Evolutionary conservation across 768 basidiomycete genomes (phyloP).

Genomic region (Hypholoma sublateritium): DNA sequence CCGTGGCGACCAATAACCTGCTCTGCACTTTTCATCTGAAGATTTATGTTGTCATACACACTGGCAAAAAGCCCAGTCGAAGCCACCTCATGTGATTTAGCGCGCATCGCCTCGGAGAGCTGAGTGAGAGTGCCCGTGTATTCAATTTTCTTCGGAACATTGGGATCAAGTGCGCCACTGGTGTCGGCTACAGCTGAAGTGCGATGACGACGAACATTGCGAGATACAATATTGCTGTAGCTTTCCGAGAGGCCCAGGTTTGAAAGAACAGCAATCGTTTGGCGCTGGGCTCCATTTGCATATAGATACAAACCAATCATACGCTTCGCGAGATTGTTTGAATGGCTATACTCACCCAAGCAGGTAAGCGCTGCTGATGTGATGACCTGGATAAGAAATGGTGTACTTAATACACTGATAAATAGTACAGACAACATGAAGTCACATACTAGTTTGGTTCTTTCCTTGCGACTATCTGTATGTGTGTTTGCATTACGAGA

Average conservation of each 20-base stretch:
- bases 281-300: constrained; percentile 30
- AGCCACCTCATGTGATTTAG: constrained; percentile 19
- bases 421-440: neutral
- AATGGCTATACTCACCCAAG: constrained; percentile 30
- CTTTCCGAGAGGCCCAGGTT: constrained; percentile 28
- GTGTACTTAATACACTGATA: neutral
- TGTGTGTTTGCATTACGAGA: constrained; percentile 8
- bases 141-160: too few species aligned
- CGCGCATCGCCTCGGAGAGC: constrained; percentile 23
- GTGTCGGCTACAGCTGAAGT: neutral
- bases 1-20: constrained; percentile 30
- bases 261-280: constrained; percentile 27
- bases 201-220: constrained; percentile 5
- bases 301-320: constrained; percentile 31
- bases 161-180: too few species aligned
- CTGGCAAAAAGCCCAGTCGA: constrained; percentile 13
- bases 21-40: constrained; percentile 26
- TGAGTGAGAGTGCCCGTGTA: constrained; percentile 17
- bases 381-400: constrained; percentile 18
- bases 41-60: constrained; percentile 40
- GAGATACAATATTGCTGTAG: constrained; percentile 24
- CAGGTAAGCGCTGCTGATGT: constrained; percentile 16
- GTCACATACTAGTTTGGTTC: constrained; percentile 14
- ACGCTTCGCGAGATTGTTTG: constrained; percentile 27
- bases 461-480: constrained; percentile 2